Evolutionary conservation across 306 rosid genomes (phyloP), one percentile per base, ranked within the genome.

Genomic region (Glycyrrhiza uralensis): DNA sequence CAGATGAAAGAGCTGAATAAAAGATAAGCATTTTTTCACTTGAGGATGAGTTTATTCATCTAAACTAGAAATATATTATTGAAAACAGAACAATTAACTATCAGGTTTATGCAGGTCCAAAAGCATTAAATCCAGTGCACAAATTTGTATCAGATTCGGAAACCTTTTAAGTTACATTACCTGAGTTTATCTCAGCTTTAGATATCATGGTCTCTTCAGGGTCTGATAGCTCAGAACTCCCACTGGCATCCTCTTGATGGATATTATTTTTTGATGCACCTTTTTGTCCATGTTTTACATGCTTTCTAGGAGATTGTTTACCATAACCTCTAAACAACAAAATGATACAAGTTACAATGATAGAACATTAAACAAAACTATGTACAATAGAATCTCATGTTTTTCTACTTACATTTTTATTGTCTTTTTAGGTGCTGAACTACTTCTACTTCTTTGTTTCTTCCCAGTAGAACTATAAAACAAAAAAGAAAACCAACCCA

Each of bases 221-320:
- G 82, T 85, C 72, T 14, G 90, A 79, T 28, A 85, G 67, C 23
- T 88, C 88, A 62, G 86, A 86, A 74, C 84, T 85, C 79, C 77
- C 99, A 69, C 81, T 86, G 62, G 79, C 87, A 68, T 77, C 85
- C 44, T 81, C 81, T 52, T 82, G 82, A 60, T 55, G 70, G 36
- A 78, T 55, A 62, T 80, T 82, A 57, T 57, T 76, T 72, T 71
- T 79, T 28, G 87, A 85, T 57, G 62, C 78, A 6, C 79, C 86
- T 72, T 80, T 91, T 59, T 59, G 83, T 60, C 85, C 80, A 15
- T 8, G 73, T 66, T 82, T 86, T 30, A 36, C 61, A 66, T 39
- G 79, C 81, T 85, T 89, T 75, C 79, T 85, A 1, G 89, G 92
- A 36, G 92, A 81, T 81, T 84, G 76, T 80, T 83, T 88, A 35